Conservation (phyloP, 345 rosid species). For the Isatis tinctoria region DNA sequence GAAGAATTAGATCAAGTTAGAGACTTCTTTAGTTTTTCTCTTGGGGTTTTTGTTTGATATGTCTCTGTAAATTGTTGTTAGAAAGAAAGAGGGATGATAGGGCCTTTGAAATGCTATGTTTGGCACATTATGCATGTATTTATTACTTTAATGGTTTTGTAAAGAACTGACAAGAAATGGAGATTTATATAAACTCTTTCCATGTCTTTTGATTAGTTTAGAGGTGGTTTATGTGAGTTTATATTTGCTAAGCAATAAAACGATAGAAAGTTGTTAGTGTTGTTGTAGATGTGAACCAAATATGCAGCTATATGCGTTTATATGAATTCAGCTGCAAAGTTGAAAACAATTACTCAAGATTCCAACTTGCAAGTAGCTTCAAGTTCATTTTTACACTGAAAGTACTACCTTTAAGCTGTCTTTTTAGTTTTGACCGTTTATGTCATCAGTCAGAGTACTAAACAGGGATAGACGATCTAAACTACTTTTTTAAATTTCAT, state of each 20-base stretch:
- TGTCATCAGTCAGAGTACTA: no score
- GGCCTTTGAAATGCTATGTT: neutral
- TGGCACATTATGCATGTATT: neutral
- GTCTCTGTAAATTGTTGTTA: conserved; percentile 10
- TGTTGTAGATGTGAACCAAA: no score
- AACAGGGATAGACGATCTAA: no score
- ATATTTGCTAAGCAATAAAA: neutral
- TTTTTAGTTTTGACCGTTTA: no score
- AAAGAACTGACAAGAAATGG: neutral
- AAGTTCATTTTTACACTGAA: no score
- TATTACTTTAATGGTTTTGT: neutral
- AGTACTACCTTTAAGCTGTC: no score
- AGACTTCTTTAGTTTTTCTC: neutral
- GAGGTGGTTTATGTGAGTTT: neutral
- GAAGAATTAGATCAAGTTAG: conserved; percentile 7
- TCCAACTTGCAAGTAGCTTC: no score
- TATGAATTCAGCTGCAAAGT: no score
- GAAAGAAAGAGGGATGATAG: conserved; percentile 2
- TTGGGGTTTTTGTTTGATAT: neutral
- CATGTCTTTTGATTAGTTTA: neutral
- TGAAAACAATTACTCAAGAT: no score
- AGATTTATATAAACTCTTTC: no score
- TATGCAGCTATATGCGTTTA: no score
- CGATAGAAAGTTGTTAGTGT: neutral
- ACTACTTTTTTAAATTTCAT: no score